Evolutionary conservation across 768 basidiomycete species (phyloP), one percentile per base, ranked within the genome.

Genomic region (Tylopilus sp.): DNA sequence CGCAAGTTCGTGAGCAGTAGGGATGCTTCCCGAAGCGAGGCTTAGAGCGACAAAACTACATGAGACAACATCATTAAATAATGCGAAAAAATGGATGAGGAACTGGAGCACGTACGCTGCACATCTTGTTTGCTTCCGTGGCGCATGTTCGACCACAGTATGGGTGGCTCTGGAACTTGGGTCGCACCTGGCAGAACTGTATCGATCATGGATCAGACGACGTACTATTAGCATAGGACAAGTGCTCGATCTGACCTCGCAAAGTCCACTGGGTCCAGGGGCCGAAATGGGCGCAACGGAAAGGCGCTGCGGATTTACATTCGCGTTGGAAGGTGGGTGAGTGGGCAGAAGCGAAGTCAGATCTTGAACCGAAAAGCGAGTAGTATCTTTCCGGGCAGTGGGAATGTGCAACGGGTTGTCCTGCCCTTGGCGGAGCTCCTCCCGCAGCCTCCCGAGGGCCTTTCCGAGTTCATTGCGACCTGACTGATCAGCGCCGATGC

Each of bases 391-490:
- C 44, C 62, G 58, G 20, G 58, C 69, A 10, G 47, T 56, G 22
- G 67, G 67, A n/a, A 69, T 56, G 11, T 59, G 59, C 7, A 56
- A 54, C 3, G 67, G 69, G 15, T 64, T 41, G 21, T 56, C 38
- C 33, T 53, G 64, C 52, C 65, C 69, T 20, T 57, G 57, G 62
- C 79, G 80, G 47, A 86, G 69, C 63, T 75, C 78, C 42, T 71
- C 68, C 54, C 87, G 74, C 57, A 89, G 69, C 56, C 83, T 78
- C 57, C 80, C 78, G 11, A 88, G 75, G 11, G 83, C 80, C 63
- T 83, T 86, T 38, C 87, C 88, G 28, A 89, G 78, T 64, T 89
- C 85, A 56, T 89, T 89, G 36, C 81, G 79, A 20, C 87, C 87
- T 59, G 74, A 70, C 23, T 76, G 71, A 64, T 89, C 83, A 35